Evolutionary conservation across 1,284 basidiomycete species (phyloP).

Genomic region (Tylopilus sp.): DNA sequence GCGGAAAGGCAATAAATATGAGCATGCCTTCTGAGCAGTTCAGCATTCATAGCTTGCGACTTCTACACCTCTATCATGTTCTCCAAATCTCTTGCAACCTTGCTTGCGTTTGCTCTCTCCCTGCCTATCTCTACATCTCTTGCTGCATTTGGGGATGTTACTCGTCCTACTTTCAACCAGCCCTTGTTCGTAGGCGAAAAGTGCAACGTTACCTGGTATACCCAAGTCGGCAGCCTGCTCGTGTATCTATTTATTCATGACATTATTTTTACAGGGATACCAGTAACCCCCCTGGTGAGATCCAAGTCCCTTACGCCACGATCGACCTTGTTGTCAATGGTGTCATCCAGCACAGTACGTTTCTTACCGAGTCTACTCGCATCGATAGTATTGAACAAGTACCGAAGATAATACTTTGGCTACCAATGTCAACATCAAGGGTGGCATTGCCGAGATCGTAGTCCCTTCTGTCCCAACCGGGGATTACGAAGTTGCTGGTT

Average conservation of each 20-base stretch:
- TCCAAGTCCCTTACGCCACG: conserved; percentile 48
- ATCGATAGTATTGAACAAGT: conserved; percentile 8
- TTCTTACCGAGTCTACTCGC: conserved; percentile 3
- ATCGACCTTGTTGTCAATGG: conserved; percentile 45
- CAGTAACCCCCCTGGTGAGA: conserved; percentile 39
- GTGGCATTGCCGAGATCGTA: conserved; percentile 41
- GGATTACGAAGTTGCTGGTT: neutral
- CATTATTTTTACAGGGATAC: conserved; percentile 45
- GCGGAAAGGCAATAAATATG: neutral
- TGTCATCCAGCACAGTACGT: conserved; percentile 46
- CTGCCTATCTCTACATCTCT: neutral
- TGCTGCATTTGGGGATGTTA: neutral
- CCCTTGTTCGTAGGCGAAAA: neutral
- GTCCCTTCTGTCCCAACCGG: conserved; percentile 47
- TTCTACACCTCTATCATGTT: neutral
- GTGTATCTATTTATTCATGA: conserved; percentile 5
- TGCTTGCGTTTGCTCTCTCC: neutral
- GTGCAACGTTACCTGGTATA: neutral
- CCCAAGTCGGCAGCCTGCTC: conserved; percentile 12
- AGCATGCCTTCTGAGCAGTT: too few relatives aligned
- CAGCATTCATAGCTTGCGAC: too few relatives aligned
- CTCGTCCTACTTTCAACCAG: too few relatives aligned
- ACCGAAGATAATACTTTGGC: conserved; percentile 31
- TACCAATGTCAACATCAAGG: conserved; percentile 44
- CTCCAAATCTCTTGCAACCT: neutral